Evolutionary conservation across 768 basidiomycete genomes (phyloP), one percentile per base, ranked within the genome.

Genomic region (Thelephora ganbajun): DNA sequence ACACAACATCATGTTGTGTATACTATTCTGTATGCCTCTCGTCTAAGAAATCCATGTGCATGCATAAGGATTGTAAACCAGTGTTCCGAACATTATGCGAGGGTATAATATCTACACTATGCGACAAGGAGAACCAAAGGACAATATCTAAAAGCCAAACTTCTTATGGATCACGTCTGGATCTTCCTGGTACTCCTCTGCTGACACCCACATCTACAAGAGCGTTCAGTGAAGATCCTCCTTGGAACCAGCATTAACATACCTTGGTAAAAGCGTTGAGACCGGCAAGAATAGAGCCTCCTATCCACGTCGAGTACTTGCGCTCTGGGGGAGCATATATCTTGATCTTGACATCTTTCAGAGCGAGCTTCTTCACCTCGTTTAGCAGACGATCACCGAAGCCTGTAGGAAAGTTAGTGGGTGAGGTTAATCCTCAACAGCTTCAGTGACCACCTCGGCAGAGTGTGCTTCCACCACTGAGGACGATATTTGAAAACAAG

Each of bases 291-390:
- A 99, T 99, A 48, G 89, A 93, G 5, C 96, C 96, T 46, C 96
- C 94, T 57, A 92, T 92, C 89, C 89, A 93, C 42, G 89, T 91
- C 33, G 88, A 90, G 66, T 94, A 94, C 65, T 98, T 99, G 55
- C 96, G 81, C 66, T 99, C 96, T n/a, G 96, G 96, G 16, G 96
- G 96, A 22, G 96, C 96, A 56, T 89, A 94, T 57, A 99, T 99
- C 71, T 94, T 96, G 66, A 99, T 91, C 71, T 98, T 99, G 58
- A 94, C 78, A 56, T 98, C 94, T 62, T 92, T 91, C 54, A 97
- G 64, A 22, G 93, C 90, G 43, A 96, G 69, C 68, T 89, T 93
- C 73, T 97, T 97, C 45, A 96, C 88, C 65, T 99, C 96, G 57
- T 93, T 90, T 50, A 98, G 71, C 45, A 99, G 71, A 46, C 96